A percentile compares a stretch with the other conserved stretches of the same genome.
Conservation (phyloP, 352 stramenopile species). For the Globisporangium yorkense region DNA sequence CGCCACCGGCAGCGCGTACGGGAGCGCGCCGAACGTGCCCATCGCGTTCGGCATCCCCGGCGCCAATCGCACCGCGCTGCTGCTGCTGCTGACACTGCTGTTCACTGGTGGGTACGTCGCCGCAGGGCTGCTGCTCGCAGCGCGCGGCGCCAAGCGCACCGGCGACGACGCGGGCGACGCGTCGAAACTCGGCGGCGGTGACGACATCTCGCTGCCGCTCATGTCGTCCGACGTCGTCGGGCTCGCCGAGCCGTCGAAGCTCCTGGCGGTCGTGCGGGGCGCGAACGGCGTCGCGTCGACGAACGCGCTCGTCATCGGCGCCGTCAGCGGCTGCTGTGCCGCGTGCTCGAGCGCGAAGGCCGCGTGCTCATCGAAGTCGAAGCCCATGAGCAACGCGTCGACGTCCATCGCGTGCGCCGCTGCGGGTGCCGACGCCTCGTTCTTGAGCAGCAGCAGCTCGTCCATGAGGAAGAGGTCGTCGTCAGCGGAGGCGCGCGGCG, state of each 20-base stretch:
- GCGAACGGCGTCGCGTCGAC: constrained; percentile 1
- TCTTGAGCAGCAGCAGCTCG: constrained; percentile 39
- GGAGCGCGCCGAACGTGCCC: constrained; percentile 23
- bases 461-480: constrained; percentile 36
- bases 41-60: constrained; percentile 1
- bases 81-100: neutral
- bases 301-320: neutral
- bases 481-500: constrained; percentile 3
- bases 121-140: neutral
- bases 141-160: constrained; percentile 7
- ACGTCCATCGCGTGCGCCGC: constrained; percentile 14
- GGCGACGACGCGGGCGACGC: constrained; percentile 17
- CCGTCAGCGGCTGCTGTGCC: constrained; percentile 1
- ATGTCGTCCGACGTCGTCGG: constrained; percentile 36
- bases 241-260: constrained; percentile 20
- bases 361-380: constrained; percentile 17
- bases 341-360: constrained; percentile 12
- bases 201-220: constrained; percentile 44
- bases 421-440: constrained; percentile 15
- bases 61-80: neutral
- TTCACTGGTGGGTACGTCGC: neutral
- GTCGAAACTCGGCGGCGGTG: constrained; percentile 34
- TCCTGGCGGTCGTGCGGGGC: constrained; percentile 1
- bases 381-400: constrained; percentile 36
- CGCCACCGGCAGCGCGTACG: constrained; percentile 59